Evolutionary conservation across 140 eudicot species (phyloP).

Genomic region (Bidens hawaiensis): DNA sequence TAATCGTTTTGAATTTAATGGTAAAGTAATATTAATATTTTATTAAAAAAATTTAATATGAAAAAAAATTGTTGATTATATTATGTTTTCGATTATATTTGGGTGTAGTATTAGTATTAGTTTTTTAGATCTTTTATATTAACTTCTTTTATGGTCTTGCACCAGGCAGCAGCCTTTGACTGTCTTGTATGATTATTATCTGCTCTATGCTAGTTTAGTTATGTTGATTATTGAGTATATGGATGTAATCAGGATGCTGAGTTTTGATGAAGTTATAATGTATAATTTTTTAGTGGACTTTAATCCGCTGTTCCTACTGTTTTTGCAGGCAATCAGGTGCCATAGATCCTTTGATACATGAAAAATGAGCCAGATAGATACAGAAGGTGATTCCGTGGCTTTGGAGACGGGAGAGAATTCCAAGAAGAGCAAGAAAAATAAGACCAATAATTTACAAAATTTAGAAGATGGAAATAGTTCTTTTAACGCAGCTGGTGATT

Average conservation of each 20-base stretch:
- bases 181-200: neutral
- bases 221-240: neutral
- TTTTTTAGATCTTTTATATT: too few relatives aligned
- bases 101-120: too few relatives aligned
- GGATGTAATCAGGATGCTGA: neutral
- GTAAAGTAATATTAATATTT: too few relatives aligned
- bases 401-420: slow-evolving; percentile 9
- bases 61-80: too few relatives aligned
- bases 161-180: too few relatives aligned
- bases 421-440: slow-evolving; percentile 2
- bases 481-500: neutral
- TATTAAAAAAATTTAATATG: too few relatives aligned
- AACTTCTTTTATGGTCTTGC: too few relatives aligned
- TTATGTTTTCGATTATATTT: too few relatives aligned
- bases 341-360: neutral
- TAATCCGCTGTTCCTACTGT: neutral
- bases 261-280: neutral
- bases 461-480: slow-evolving; percentile 2
- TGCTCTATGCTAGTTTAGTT: neutral
- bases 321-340: neutral
- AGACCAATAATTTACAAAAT: neutral
- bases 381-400: neutral
- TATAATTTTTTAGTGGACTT: neutral
- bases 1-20: too few relatives aligned
- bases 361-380: slow-evolving; percentile 12